Evolutionary conservation across 2,329 filamentous ascomycete genomes (phyloP).

Genomic region (Pestalotiopsis sp.): DNA sequence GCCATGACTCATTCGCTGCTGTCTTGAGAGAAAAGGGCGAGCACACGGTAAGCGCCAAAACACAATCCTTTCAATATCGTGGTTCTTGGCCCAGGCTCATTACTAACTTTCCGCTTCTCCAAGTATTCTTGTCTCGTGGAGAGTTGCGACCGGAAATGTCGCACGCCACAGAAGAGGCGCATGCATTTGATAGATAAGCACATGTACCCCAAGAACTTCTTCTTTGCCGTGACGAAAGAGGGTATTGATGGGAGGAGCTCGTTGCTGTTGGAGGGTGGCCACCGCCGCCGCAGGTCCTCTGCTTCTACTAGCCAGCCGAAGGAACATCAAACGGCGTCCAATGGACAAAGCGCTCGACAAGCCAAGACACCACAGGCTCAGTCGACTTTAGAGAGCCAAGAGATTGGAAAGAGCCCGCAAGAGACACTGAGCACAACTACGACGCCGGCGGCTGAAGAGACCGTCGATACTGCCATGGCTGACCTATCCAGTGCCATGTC

Average conservation of each 20-base stretch:
- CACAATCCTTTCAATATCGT: no score
- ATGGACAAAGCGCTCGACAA: constrained; percentile 31
- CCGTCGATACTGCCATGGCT: constrained; percentile 58
- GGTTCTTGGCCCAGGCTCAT: background rate
- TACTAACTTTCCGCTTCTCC: constrained; percentile 16
- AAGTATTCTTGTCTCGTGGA: constrained; percentile 90
- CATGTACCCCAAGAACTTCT: constrained; percentile 84
- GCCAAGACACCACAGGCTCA: constrained; percentile 17
- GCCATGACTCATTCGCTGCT: constrained; percentile 79
- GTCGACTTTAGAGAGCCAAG: background rate
- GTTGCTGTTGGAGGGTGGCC: constrained; percentile 65
- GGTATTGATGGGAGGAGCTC: constrained; percentile 87
- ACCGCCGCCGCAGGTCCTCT: constrained; percentile 52
- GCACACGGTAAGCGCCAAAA: constrained; percentile 67
- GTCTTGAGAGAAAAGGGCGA: constrained; percentile 78
- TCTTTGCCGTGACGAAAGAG: constrained; percentile 82
- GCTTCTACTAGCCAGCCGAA: constrained; percentile 28
- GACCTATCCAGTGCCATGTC: constrained; percentile 70
- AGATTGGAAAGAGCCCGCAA: background rate
- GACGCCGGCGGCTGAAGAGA: constrained; percentile 18
- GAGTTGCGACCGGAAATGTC: constrained; percentile 82
- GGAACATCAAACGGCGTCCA: constrained; percentile 21
- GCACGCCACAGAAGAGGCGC: constrained; percentile 79
- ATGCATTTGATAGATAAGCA: constrained; percentile 95
- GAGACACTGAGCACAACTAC: constrained; percentile 17